A percentile compares a stretch with the other conserved stretches of the same genome.
These are phyloP conservation scores for Aspergillus avenaceus DNA, from an alignment of 495 filamentous ascomycete species.

Conservation along the genomic window DNA sequence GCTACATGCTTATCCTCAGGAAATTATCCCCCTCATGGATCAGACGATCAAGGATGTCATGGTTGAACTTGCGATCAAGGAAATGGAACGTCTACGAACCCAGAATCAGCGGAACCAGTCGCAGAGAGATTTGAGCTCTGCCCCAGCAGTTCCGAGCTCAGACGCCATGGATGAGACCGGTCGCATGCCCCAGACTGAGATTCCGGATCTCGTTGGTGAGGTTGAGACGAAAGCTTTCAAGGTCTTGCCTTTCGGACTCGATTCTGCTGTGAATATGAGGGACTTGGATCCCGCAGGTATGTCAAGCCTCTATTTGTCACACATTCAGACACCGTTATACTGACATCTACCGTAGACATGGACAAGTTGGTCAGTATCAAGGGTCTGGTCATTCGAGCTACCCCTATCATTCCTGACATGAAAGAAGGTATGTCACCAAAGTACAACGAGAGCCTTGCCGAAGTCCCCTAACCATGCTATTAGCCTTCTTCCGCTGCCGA, in stretches of 20 bases:
- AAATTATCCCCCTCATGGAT: slow-evolving; percentile 97
- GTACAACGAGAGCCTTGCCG: background rate
- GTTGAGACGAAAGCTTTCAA: slow-evolving; percentile 74
- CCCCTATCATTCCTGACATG: slow-evolving; percentile 97
- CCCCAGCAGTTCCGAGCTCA: slow-evolving; percentile 69
- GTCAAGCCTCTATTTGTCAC: slow-evolving; percentile 5
- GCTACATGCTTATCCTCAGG: slow-evolving; percentile 83
- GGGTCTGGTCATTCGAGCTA: slow-evolving; percentile 92
- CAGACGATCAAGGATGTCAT: slow-evolving; percentile 88
- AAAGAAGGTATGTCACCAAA: slow-evolving; percentile 60
- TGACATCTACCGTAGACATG: slow-evolving; percentile 57
- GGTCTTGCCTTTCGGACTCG: slow-evolving; percentile 86
- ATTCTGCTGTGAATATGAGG: slow-evolving; percentile 83
- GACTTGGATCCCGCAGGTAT: slow-evolving; percentile 84
- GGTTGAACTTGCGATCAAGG: slow-evolving; percentile 79
- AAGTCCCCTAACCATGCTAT: background rate
- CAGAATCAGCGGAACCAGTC: slow-evolving; percentile 48
- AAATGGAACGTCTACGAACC: slow-evolving; percentile 66
- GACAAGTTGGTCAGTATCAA: slow-evolving; percentile 96
- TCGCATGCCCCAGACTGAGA: slow-evolving; percentile 32
- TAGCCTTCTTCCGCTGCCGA: slow-evolving; percentile 90
- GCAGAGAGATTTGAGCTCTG: slow-evolving; percentile 59
- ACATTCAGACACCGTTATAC: slow-evolving; percentile 4
- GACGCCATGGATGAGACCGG: slow-evolving; percentile 52
- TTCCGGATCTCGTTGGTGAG: slow-evolving; percentile 58